Evolutionary conservation across 768 basidiomycete species (phyloP).

Genomic region (Xerocomellus amylosporus): DNA sequence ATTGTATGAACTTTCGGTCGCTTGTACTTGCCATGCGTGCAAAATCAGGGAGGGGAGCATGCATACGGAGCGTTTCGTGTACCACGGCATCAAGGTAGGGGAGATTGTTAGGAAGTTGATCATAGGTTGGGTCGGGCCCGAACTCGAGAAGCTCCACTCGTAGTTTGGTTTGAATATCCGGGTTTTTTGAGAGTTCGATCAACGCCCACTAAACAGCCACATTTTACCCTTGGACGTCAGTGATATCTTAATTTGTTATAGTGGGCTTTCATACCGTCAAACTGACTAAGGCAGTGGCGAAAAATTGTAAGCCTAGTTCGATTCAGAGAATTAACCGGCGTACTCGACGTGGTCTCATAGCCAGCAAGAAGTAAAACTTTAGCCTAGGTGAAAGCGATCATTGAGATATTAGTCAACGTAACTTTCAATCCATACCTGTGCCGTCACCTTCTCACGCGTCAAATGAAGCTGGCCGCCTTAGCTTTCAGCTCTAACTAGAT

Average conservation of each 20-base stretch:
- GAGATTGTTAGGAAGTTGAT: conserved; percentile 47
- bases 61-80: conserved; percentile 44
- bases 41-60: conserved; percentile 37
- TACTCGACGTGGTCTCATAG: conserved; percentile 42
- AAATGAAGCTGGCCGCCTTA: conserved; percentile 30
- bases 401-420: not conserved
- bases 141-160: conserved; percentile 49
- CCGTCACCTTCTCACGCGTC: conserved; percentile 41
- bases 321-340: not conserved
- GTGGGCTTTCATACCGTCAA: conserved; percentile 3
- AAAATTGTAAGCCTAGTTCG: not conserved
- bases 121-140: conserved; percentile 49
- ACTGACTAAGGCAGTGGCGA: not conserved
- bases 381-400: conserved; percentile 18
- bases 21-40: conserved; percentile 10
- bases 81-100: conserved; percentile 56
- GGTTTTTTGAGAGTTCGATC: conserved; percentile 49
- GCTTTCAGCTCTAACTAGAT: conserved; percentile 38
- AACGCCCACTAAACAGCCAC: conserved; percentile 43
- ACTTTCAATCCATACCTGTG: conserved; percentile 22
- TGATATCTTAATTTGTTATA: not conserved
- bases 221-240: not conserved
- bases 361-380: conserved; percentile 40
- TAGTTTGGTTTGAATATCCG: conserved; percentile 45
- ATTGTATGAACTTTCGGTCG: not conserved